Conservation (phyloP, 441 rosid genomes). For the Corymbia calophylla region DNA sequence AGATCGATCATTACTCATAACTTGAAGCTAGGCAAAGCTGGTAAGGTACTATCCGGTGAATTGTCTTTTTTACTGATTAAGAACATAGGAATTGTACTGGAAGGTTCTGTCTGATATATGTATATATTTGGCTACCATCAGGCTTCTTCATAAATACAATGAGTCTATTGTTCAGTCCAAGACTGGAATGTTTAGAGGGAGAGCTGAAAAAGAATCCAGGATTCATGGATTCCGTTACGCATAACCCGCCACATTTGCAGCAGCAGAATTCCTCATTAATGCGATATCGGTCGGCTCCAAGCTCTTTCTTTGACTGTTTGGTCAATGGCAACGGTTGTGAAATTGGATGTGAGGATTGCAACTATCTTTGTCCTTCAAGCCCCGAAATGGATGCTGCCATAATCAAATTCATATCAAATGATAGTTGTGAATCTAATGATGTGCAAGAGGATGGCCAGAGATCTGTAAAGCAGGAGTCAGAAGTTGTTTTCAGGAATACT, state of each 20-base stretch:
- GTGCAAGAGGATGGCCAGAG: conserved; percentile 25
- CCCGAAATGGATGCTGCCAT: conserved; percentile 36
- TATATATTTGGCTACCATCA: not conserved
- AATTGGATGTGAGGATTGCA: conserved; percentile 15
- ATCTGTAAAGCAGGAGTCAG: conserved; percentile 27
- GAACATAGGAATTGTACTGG: not conserved
- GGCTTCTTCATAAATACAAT: not conserved
- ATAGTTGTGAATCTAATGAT: conserved; percentile 15
- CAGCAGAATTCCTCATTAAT: conserved; percentile 18
- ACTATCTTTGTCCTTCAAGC: conserved; percentile 21
- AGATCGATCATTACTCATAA: not conserved
- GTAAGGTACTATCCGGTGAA: not conserved
- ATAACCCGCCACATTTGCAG: conserved; percentile 9
- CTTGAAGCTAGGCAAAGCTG: not conserved
- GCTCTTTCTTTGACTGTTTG: conserved; percentile 27
- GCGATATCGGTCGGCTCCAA: conserved; percentile 36
- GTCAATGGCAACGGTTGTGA: not conserved
- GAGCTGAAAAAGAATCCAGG: conserved; percentile 28
- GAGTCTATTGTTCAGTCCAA: conserved; percentile 33
- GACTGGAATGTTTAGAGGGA: conserved; percentile 23
- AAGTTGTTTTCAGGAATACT: not conserved
- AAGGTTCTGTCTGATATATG: not conserved
- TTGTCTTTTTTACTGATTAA: not conserved
- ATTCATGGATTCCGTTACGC: conserved; percentile 24
- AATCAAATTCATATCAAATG: conserved; percentile 17